Evolutionary conservation across 2,329 filamentous ascomycete genomes (phyloP).

Genomic region (Cladosporium sp.): DNA sequence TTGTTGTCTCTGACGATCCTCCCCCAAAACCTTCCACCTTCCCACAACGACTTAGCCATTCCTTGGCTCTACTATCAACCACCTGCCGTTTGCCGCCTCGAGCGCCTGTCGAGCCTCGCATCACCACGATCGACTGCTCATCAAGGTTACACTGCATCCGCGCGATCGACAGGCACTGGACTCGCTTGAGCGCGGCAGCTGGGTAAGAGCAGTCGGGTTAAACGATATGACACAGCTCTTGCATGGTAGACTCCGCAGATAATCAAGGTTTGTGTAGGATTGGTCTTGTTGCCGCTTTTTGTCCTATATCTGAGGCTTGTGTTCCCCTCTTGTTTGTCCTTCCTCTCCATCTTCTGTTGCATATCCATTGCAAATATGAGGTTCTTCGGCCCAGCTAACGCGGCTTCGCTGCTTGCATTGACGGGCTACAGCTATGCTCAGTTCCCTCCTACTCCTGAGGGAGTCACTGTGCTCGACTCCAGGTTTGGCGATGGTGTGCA

Average conservation of each 20-base stretch:
- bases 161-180: conserved; percentile 15
- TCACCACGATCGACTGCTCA: not conserved
- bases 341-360: not conserved
- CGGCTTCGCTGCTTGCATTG: conserved; percentile 16
- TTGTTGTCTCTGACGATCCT: not conserved
- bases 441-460: conserved; percentile 47
- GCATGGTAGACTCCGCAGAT: conserved; percentile 1
- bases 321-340: not conserved
- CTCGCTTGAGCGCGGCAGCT: not conserved
- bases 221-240: not conserved
- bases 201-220: too few relatives aligned
- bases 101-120: not conserved
- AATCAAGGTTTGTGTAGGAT: conserved; percentile 9
- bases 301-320: not conserved
- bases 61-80: conserved; percentile 18
- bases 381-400: not conserved
- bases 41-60: conserved; percentile 13
- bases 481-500: conserved; percentile 46
- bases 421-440: conserved; percentile 21
- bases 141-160: conserved; percentile 11
- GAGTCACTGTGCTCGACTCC: conserved; percentile 46
- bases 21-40: conserved; percentile 3
- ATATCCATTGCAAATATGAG: not conserved
- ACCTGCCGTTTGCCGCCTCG: conserved; percentile 11
- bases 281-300: not conserved